phyloP scores from a whole-genome alignment of 2,329 filamentous ascomycete genomes.

The Diaporthe sp. region DNA sequence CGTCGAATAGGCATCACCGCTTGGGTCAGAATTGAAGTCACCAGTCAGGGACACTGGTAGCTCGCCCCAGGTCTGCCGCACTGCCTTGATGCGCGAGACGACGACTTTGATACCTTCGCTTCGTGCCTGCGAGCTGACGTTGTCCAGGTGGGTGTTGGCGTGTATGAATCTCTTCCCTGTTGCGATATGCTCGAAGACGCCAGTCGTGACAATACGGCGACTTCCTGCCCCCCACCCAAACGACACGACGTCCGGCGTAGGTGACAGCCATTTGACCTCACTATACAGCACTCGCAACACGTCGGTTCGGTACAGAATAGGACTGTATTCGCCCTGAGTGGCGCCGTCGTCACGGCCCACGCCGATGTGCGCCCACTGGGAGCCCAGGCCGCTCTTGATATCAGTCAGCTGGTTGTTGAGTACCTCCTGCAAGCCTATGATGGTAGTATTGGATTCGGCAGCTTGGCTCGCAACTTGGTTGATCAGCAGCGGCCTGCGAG shows the following conservation, averaged over 20 bases:
- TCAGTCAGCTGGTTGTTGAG: slow-evolving; percentile 63
- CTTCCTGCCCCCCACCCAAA: slow-evolving; percentile 69
- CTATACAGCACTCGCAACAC: slow-evolving; percentile 65
- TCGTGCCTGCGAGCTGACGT: slow-evolving; percentile 58
- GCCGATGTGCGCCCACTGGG: slow-evolving; percentile 66
- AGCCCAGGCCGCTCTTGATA: slow-evolving; percentile 59
- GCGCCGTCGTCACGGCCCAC: slow-evolving; percentile 72
- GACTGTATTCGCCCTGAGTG: slow-evolving; percentile 74
- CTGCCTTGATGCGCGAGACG: slow-evolving; percentile 50
- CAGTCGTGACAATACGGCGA: slow-evolving; percentile 63
- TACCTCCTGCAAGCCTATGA: slow-evolving; percentile 69
- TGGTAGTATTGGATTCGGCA: slow-evolving; percentile 51
- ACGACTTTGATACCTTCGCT: slow-evolving; percentile 62
- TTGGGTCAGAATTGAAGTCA: slow-evolving; percentile 60
- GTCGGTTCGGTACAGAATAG: slow-evolving; percentile 72
- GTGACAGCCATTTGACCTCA: slow-evolving; percentile 73
- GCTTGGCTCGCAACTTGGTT: slow-evolving; percentile 37
- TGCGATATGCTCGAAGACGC: slow-evolving; percentile 57
- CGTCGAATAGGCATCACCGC: slow-evolving; percentile 56
- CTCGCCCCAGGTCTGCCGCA: slow-evolving; percentile 44
- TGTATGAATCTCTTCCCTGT: slow-evolving; percentile 57
- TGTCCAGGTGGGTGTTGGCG: slow-evolving; percentile 68
- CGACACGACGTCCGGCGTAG: slow-evolving; percentile 68
- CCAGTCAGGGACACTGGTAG: slow-evolving; percentile 55
- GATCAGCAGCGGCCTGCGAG: slow-evolving; percentile 28